Evolutionary conservation across 768 basidiomycete genomes (phyloP), one percentile per base, ranked within the genome.

Genomic region (Termitomyces sp.): DNA sequence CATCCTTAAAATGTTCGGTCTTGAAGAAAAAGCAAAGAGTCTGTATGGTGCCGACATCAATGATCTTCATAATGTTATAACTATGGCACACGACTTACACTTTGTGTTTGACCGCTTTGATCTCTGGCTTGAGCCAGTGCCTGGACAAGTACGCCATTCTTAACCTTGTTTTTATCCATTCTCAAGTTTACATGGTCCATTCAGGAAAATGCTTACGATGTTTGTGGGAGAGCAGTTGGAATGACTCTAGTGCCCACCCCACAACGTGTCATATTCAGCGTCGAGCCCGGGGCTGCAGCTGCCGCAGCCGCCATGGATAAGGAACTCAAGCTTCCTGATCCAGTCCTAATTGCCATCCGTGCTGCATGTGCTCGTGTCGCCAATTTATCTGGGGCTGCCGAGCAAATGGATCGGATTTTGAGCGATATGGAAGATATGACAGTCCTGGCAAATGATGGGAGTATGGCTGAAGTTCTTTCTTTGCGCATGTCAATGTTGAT

Each of bases 361-460:
- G 76, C 75, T 7, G 67, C 70, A 16, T 76, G 73, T 60, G 74
- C 76, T 9, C 68, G 71, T 35, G 72, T 78, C n/a, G 72, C 69
- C 16, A 62, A 74, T 65, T 67, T 77, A 39, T 78, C 77, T 1
- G 76, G 78, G 33, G 76, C 73, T 22, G 66, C 66, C 0, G 65
- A 71, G 59, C 69, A 73, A 56, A 65, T 78, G 9, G 70, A 75
- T 33, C 62, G 46, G 33, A 60, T 76, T 33, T 54, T 65, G 16
- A 52, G 62, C 33, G 73, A 77, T 58, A 48, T 71, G 36, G 70
- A 72, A 48, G 61, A 62, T 46, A 57, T 38, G 28, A 45, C 48
- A 20, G 67, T 68, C 35, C 53, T 68, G 22, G 39, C 63, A 18
- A 13, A 50, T 15, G 67, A 67, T 58, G 67, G 67, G n/a, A 50